A percentile compares a stretch with the other conserved stretches of the same genome.
Evolutionary conservation across 75 land plant species (phyloP).

Genomic region (Pinus taeda): DNA sequence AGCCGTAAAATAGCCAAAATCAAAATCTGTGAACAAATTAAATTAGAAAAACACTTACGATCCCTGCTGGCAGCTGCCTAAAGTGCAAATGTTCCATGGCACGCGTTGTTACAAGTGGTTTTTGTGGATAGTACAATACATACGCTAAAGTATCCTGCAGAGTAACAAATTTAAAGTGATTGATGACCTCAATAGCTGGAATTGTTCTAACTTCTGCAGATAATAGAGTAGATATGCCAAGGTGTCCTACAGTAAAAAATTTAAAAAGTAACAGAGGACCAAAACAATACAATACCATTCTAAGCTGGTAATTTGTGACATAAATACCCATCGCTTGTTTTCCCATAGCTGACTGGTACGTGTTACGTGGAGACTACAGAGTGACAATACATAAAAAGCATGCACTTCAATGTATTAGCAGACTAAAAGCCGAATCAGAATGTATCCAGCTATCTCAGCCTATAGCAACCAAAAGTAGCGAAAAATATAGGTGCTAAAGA

Average conservation of each 20-base stretch:
- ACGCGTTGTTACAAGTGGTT: slow-evolving; percentile 97
- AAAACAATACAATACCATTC: slow-evolving; percentile 62
- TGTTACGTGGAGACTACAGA: slow-evolving; percentile 96
- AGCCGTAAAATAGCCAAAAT: not conserved
- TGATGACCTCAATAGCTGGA: not conserved
- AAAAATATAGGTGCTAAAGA: slow-evolving; percentile 2
- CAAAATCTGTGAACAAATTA: not conserved
- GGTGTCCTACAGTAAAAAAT: slow-evolving; percentile 58
- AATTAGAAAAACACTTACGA: slow-evolving; percentile 52
- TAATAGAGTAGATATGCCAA: slow-evolving; percentile 76
- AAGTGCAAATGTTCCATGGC: slow-evolving; percentile 99
- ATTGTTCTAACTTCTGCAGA: slow-evolving; percentile 53
- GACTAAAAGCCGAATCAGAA: not conserved
- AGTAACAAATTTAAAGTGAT: not conserved
- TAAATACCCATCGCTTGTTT: slow-evolving; percentile 99
- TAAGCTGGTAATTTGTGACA: slow-evolving; percentile 96
- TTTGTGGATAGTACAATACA: slow-evolving; percentile 97
- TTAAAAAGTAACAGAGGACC: no score
- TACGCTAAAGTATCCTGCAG: slow-evolving; percentile 96
- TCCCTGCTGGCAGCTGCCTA: slow-evolving; percentile 98
- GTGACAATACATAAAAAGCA: not conserved
- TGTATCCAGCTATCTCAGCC: not conserved
- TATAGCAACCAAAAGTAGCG: not conserved
- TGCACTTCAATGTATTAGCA: not conserved
- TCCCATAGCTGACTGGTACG: slow-evolving; percentile 99